Base-by-base conservation (phyloP, 2,329 filamentous ascomycete species). In the Ascochyta clinopodiicola region DNA sequence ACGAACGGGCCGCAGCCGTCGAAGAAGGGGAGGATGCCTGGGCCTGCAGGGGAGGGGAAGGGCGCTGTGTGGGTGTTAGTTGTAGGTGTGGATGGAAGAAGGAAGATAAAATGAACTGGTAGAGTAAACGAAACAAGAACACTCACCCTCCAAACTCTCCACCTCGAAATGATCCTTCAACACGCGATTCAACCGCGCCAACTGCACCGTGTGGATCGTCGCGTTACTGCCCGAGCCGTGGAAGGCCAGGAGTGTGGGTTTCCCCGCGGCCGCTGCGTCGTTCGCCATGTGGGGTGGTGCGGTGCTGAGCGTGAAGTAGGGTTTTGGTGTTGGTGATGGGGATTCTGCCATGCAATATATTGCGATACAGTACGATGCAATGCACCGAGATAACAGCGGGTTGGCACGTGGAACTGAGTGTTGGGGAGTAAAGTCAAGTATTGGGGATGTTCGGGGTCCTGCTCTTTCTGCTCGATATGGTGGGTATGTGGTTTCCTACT, bases 21-120 rank as follows among this genome's bases (percentile, higher is more conserved):
- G 61, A 75, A 75, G 61, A 75, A 73, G 34, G 73, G 73, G 37
- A 75, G 70, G 45, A 75, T 52, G 1, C 73, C 73, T 4, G 73
- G 73, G 43, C 73, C 73, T 0, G 73, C 64, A 47, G 67, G 56
- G n/a, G 66, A 69, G 40, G 67, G 60, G 57, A 71, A 73, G 17
- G 73, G 71, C 1, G 64, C 73, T 71, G 43, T 8, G 32, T 29
- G n/a, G 13, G 42, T 59, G 47, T 59, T 55, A n/a, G 36, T 43
- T 31, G 29, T 24, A 25, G 6, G 17, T 24, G 13, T 43, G 34
- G 21, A 15, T 10, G 46, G 22, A 39, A 35, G 32, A 9, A 7
- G 6, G 25, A 7, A 6, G 25, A 3, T 6, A 7, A 9, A 3
- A 2, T 27, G 25, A 27, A 2, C 29, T 12, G 19, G 39, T n/a